A percentile compares a stretch with the other conserved stretches of the same genome.
Conservation (phyloP, 2,329 filamentous ascomycete genomes). For the Xylariaceae sp. region DNA sequence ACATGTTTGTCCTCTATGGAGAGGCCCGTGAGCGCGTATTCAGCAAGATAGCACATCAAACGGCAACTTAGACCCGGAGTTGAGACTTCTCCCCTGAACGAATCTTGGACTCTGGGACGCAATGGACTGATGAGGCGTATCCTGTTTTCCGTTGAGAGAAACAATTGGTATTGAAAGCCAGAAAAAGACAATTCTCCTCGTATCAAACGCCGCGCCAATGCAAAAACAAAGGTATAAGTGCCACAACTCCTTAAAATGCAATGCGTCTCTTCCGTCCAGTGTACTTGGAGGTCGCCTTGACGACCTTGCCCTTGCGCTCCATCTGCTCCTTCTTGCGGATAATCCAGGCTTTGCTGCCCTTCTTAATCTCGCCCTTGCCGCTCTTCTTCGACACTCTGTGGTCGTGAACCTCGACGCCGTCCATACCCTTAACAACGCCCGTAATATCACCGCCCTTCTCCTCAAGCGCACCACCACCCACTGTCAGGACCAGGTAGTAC, state of each 20-base stretch:
- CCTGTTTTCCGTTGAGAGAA: neutral
- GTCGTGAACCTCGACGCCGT: conserved; percentile 77
- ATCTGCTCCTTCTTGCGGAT: conserved; percentile 86
- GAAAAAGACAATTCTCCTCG: conserved; percentile 1
- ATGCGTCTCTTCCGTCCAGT: conserved; percentile 81
- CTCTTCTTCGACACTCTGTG: conserved; percentile 49
- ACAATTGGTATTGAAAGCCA: conserved; percentile 3
- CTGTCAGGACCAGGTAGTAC: conserved; percentile 90
- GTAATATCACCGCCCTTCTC: conserved; percentile 73
- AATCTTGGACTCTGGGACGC: neutral
- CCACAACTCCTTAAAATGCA: conserved; percentile 53
- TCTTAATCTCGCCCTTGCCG: conserved; percentile 56
- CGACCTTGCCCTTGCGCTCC: conserved; percentile 89
- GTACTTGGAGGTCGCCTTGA: conserved; percentile 88
- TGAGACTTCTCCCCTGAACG: neutral
- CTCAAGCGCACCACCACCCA: conserved; percentile 56
- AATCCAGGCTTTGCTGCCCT: conserved; percentile 82
- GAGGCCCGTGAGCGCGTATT: neutral
- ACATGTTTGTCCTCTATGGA: neutral
- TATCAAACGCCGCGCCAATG: conserved; percentile 28
- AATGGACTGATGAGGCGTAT: neutral
- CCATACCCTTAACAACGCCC: conserved; percentile 82
- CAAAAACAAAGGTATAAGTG: conserved; percentile 18
- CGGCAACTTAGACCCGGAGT: neutral
- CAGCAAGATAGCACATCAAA: neutral